A percentile compares a stretch with the other conserved stretches of the same genome.
These are phyloP conservation scores for Populus pruinosa DNA, from an alignment of 345 rosid genomes.

Conservation along the genomic window DNA sequence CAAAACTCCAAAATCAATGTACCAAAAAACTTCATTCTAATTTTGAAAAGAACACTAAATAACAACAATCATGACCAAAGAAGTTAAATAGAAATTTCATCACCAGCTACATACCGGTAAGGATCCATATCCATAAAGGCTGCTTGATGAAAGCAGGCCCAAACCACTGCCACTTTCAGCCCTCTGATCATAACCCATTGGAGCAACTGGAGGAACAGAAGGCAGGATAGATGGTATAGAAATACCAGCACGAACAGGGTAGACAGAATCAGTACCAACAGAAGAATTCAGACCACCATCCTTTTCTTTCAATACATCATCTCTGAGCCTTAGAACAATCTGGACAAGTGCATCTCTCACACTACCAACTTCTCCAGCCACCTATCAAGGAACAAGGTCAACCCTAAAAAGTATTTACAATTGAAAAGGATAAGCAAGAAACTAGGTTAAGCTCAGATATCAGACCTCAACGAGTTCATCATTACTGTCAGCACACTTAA, in stretches of 20 bases:
- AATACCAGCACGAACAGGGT: conserved; percentile 47
- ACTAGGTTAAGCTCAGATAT: not conserved
- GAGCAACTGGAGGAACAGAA: conserved; percentile 57
- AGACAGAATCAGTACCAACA: conserved; percentile 53
- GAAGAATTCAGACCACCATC: conserved; percentile 50
- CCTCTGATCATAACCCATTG: conserved; percentile 75
- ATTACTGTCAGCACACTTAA: conserved; percentile 60
- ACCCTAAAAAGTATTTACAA: not conserved
- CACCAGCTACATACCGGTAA: conserved; percentile 47
- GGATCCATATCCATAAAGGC: conserved; percentile 76
- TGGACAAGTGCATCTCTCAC: conserved; percentile 94
- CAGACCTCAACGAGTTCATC: conserved; percentile 91
- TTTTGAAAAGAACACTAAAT: not conserved
- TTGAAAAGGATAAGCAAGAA: conserved; percentile 12
- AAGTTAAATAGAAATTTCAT: not conserved
- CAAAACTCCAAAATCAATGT: not conserved
- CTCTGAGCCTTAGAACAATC: conserved; percentile 84
- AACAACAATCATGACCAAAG: not conserved
- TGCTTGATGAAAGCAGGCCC: conserved; percentile 62
- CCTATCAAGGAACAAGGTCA: conserved; percentile 37
- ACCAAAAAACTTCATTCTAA: not conserved
- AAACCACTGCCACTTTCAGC: conserved; percentile 56
- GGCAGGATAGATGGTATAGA: conserved; percentile 62
- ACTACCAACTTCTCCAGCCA: conserved; percentile 60
- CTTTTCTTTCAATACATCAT: conserved; percentile 72